phyloP scores from a whole-genome alignment of 139 green algal species.

The Deuterostichococcus epilithicus region DNA sequence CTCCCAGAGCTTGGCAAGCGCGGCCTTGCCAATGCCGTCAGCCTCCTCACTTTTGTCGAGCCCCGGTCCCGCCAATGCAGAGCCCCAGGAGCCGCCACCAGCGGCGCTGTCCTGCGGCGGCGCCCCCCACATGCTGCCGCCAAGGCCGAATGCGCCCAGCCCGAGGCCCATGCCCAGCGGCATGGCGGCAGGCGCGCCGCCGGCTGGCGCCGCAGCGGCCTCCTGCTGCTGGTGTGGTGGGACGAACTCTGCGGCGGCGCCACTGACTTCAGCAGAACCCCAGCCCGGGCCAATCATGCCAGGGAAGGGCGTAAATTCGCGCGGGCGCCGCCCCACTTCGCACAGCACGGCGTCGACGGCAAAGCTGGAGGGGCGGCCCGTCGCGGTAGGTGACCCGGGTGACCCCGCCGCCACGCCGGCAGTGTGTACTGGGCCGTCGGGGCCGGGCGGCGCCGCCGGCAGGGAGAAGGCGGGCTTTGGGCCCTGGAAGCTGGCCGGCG shows the following conservation, averaged over 20 bases:
- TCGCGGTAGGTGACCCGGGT: too few species aligned
- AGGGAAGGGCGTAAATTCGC: background rate
- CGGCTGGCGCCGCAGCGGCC: too few species aligned
- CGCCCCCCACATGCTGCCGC: background rate
- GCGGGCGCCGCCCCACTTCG: too few species aligned
- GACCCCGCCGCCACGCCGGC: too few species aligned
- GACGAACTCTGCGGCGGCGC: background rate
- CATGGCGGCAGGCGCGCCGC: background rate
- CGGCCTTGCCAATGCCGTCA: background rate
- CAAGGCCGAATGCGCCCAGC: background rate
- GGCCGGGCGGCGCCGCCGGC: too few species aligned
- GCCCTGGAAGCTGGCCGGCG: background rate
- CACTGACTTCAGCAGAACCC: background rate
- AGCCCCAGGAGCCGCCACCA: background rate
- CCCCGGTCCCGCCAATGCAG: background rate
- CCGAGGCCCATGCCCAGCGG: background rate
- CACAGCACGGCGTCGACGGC: background rate
- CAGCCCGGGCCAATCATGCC: background rate
- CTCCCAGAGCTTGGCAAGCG: background rate
- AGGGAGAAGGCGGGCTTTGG: background rate
- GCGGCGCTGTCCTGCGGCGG: background rate
- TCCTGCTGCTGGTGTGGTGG: background rate
- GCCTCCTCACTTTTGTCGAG: background rate
- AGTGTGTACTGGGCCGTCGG: background rate
- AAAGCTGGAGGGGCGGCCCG: too few species aligned